These are phyloP conservation scores for Eutrema salsugineum DNA, from an alignment of 441 rosid species.

Conservation along the genomic window DNA sequence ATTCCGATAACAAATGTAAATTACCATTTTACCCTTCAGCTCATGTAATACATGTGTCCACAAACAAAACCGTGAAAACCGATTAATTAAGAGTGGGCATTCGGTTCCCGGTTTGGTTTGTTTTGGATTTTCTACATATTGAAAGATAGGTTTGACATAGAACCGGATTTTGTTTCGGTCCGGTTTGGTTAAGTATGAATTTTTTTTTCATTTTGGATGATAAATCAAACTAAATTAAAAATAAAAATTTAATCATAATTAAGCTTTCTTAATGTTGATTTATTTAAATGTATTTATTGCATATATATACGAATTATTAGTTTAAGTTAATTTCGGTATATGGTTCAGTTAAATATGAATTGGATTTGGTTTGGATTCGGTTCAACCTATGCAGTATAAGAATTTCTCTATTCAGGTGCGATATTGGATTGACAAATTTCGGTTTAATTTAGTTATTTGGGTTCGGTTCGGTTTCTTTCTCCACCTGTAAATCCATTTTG, in stretches of 20 bases:
- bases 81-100: background rate
- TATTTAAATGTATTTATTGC: too few relatives aligned
- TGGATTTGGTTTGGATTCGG: too few relatives aligned
- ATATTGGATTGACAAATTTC: background rate
- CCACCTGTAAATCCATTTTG: background rate
- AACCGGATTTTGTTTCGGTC: background rate
- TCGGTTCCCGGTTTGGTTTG: background rate
- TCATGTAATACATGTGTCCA: background rate
- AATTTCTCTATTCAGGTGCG: background rate
- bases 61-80: background rate
- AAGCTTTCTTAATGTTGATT: too few relatives aligned
- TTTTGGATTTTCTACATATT: background rate
- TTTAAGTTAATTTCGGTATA: too few relatives aligned
- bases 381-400: background rate
- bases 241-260: too few relatives aligned
- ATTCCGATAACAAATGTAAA: background rate
- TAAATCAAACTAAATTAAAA: too few relatives aligned
- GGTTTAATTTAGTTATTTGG: background rate
- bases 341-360: too few relatives aligned
- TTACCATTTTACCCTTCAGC: constrained; percentile 1
- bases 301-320: too few relatives aligned
- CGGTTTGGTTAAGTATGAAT: background rate
- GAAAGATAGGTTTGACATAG: too few relatives aligned
- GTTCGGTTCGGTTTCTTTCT: background rate
- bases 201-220: too few relatives aligned